Conservation (phyloP, 2,329 filamentous ascomycete species). For the Scytalidium lignicola region DNA sequence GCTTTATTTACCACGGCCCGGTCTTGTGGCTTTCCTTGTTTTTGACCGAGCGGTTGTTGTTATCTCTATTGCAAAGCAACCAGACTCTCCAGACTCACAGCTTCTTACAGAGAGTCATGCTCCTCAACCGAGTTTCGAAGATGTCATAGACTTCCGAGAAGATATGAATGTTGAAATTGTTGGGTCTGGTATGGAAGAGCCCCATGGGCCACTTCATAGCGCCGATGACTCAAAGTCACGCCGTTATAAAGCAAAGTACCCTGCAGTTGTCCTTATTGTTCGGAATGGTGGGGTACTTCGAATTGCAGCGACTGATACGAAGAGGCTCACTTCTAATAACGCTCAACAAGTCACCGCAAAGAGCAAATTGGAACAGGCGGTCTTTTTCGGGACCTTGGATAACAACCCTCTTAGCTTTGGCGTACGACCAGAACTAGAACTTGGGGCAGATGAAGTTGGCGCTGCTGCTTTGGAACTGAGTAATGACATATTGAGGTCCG, state of each 20-base stretch:
- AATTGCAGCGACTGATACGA: slow-evolving; percentile 52
- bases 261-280: slow-evolving; percentile 56
- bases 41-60: slow-evolving; percentile 76
- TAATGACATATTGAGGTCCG: slow-evolving; percentile 73
- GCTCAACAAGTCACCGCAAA: slow-evolving; percentile 69
- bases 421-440: slow-evolving; percentile 59
- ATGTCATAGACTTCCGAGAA: slow-evolving; percentile 74
- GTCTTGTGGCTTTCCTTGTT: slow-evolving; percentile 74
- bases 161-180: slow-evolving; percentile 59
- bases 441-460: slow-evolving; percentile 65
- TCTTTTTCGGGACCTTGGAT: slow-evolving; percentile 80
- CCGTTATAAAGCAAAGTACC: slow-evolving; percentile 55
- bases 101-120: slow-evolving; percentile 62
- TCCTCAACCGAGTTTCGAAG: slow-evolving; percentile 69
- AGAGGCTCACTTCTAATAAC: slow-evolving; percentile 53
- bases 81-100: slow-evolving; percentile 71
- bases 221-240: slow-evolving; percentile 44
- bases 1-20: slow-evolving; percentile 72
- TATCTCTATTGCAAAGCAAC: slow-evolving; percentile 62
- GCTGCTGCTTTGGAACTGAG: slow-evolving; percentile 75
- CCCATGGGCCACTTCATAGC: slow-evolving; percentile 29
- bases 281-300: slow-evolving; percentile 59
- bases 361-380: slow-evolving; percentile 87
- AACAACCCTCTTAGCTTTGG: slow-evolving; percentile 87
- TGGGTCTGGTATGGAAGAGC: slow-evolving; percentile 60